Evolutionary conservation across 139 green algal genomes (phyloP).

Genomic region (Volvox africanus): DNA sequence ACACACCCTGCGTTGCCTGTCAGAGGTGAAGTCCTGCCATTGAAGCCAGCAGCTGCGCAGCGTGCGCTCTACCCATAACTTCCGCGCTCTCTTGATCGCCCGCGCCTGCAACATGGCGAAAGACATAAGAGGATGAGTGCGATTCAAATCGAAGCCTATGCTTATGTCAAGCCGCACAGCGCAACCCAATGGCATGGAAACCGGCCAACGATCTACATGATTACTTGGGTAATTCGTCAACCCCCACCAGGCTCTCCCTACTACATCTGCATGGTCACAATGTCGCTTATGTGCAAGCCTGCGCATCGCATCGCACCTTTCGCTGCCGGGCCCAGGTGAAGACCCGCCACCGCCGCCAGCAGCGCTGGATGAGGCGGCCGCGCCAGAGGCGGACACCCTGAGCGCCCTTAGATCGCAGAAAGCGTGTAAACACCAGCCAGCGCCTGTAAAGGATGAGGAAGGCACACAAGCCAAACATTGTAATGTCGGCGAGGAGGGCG

Average conservation of each 20-base stretch:
- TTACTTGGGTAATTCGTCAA: no score
- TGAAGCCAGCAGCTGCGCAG: background rate
- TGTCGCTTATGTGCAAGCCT: no score
- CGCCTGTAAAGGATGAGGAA: constrained; percentile 4
- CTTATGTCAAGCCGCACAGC: no score
- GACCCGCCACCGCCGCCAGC: constrained; percentile 19
- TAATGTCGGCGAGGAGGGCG: no score
- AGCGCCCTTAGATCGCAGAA: background rate
- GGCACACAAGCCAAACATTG: background rate
- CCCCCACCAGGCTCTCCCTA: no score
- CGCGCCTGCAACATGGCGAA: background rate
- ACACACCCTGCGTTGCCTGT: background rate
- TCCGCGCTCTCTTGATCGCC: background rate
- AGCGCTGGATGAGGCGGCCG: background rate
- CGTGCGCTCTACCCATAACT: background rate
- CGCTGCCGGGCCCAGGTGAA: background rate
- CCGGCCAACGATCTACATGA: no score
- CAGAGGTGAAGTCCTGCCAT: constrained; percentile 21
- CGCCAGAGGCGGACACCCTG: constrained; percentile 11
- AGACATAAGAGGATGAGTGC: no score
- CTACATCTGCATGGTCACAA: no score
- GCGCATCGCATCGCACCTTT: constrained; percentile 5
- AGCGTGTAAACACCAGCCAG: constrained; percentile 16
- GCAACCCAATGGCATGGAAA: no score
- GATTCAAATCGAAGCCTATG: no score